phyloP scores from a whole-genome alignment of 2,329 filamentous ascomycete genomes.

The Elsinoe fawcettii region DNA sequence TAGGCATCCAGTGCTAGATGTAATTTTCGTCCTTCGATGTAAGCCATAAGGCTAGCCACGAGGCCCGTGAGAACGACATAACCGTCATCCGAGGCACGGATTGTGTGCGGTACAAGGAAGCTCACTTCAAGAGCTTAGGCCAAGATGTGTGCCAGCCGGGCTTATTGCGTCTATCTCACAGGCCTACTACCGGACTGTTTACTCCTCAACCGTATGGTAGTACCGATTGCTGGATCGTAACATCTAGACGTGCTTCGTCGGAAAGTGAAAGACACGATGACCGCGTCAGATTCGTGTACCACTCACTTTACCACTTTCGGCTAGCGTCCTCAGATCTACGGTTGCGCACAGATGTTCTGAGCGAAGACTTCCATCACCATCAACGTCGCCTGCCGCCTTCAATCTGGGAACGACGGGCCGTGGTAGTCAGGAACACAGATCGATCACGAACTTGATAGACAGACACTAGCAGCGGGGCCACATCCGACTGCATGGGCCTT shows the following conservation, averaged over 20 bases:
- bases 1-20: neutral
- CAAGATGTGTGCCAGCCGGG: too few relatives aligned
- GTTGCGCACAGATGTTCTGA: slow-evolving; percentile 1
- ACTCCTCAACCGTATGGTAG: too few relatives aligned
- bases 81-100: too few relatives aligned
- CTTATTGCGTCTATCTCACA: too few relatives aligned
- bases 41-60: too few relatives aligned
- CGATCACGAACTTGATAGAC: neutral
- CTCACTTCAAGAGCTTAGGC: too few relatives aligned
- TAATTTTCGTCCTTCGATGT: neutral
- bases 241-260: neutral
- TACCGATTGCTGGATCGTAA: neutral
- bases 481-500: neutral
- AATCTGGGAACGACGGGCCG: neutral
- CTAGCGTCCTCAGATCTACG: slow-evolving; percentile 1
- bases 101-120: too few relatives aligned
- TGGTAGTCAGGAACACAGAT: slow-evolving; percentile 1
- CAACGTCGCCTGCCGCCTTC: too few relatives aligned
- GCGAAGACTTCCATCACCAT: slow-evolving; percentile 13
- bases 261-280: neutral
- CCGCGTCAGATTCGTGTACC: neutral
- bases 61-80: too few relatives aligned
- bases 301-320: neutral
- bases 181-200: too few relatives aligned
- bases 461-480: neutral